These are phyloP conservation scores for Odonthalia washingtoniensis DNA, from an alignment of 31 red algal species.

Conservation along the genomic window DNA sequence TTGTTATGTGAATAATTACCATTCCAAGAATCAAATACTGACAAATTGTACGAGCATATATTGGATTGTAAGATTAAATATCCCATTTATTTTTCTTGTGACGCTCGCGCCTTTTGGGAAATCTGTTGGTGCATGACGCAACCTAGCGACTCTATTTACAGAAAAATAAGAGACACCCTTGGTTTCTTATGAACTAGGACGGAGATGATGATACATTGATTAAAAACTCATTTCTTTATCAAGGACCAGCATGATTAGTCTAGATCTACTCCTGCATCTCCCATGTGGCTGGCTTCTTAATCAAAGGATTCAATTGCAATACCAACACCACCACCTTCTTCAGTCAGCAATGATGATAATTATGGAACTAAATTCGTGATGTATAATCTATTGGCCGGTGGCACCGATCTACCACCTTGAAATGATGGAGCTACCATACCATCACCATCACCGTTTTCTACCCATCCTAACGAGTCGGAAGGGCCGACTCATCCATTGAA, in stretches of 20 bases:
- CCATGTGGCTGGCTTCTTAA: conserved; percentile 13
- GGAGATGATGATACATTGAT: conserved; percentile 62
- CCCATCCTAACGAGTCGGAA: no score
- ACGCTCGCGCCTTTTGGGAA: conserved; percentile 65
- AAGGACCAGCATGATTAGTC: conserved; percentile 28
- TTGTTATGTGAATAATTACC: conserved; percentile 87
- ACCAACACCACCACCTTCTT: neutral
- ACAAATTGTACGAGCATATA: conserved; percentile 86
- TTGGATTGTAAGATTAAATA: conserved; percentile 66
- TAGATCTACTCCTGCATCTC: conserved; percentile 28
- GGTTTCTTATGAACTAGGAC: conserved; percentile 84
- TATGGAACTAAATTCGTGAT: no score
- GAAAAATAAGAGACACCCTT: conserved; percentile 80
- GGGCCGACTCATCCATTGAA: neutral
- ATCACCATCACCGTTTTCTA: neutral
- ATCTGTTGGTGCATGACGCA: conserved; percentile 86
- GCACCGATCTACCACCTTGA: no score
- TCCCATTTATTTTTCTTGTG: conserved; percentile 62
- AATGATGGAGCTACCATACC: neutral
- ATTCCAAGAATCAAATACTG: conserved; percentile 84
- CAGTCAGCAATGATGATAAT: no score
- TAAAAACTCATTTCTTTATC: conserved; percentile 67
- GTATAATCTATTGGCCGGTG: no score
- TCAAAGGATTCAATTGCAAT: neutral
- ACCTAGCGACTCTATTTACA: conserved; percentile 76